Conservation (phyloP, 2,329 filamentous ascomycete species). For the Parasarocladium wereldwijsianum region DNA sequence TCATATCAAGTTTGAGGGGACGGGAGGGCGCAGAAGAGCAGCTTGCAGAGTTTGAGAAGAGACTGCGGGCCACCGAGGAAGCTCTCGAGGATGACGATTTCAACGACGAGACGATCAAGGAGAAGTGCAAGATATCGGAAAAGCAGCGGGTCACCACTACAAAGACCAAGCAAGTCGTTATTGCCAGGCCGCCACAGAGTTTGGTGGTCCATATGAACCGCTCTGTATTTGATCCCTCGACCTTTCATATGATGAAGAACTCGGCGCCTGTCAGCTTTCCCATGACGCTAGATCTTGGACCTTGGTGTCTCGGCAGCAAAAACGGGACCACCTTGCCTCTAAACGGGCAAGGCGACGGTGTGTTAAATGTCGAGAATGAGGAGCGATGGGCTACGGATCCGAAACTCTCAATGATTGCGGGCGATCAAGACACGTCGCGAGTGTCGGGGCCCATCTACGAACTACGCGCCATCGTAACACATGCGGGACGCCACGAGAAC, state of each 20-base stretch:
- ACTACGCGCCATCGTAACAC: constrained; percentile 71
- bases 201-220: constrained; percentile 82
- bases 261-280: constrained; percentile 68
- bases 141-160: constrained; percentile 60
- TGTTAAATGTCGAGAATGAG: constrained; percentile 14
- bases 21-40: constrained; percentile 27
- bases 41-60: constrained; percentile 33
- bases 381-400: constrained; percentile 63
- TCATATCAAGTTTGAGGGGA: constrained; percentile 26
- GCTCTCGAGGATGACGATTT: constrained; percentile 72
- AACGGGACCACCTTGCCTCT: constrained; percentile 9
- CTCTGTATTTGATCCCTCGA: constrained; percentile 76
- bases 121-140: constrained; percentile 50
- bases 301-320: constrained; percentile 67
- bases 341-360: constrained; percentile 3
- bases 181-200: constrained; percentile 68
- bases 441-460: constrained; percentile 52
- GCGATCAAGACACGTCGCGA: constrained; percentile 31
- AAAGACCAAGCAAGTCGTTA: constrained; percentile 79
- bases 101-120: constrained; percentile 48
- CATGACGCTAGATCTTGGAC: constrained; percentile 54
- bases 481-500: constrained; percentile 83
- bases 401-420: constrained; percentile 57
- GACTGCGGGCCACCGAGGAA: constrained; percentile 51
- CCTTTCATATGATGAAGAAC: constrained; percentile 72